Percentiles rank a stretch among this genome's conserved stretches.
Evolutionary conservation across 2,329 filamentous ascomycete species (phyloP).

Genomic region (Colletotrichum ledebouriae): DNA sequence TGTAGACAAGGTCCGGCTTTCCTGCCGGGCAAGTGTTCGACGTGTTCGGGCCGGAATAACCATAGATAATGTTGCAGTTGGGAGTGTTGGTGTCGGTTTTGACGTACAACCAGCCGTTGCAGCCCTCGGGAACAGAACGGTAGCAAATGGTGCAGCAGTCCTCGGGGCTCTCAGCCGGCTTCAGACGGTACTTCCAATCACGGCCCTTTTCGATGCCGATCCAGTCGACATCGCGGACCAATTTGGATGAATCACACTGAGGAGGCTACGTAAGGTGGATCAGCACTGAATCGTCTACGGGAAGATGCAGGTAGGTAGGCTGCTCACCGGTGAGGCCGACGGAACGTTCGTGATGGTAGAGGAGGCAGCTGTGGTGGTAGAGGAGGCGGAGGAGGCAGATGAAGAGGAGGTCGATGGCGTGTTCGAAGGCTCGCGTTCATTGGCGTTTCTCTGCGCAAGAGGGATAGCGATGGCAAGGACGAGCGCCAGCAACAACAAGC

Average conservation of each 20-base stretch:
- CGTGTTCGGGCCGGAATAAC: slow-evolving; percentile 34
- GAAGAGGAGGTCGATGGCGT: not conserved
- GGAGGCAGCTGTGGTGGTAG: not conserved
- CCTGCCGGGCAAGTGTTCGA: slow-evolving; percentile 39
- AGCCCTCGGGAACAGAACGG: slow-evolving; percentile 30
- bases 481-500: too few relatives aligned
- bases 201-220: slow-evolving; percentile 34
- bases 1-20: slow-evolving; percentile 40
- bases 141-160: slow-evolving; percentile 42
- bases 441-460: too few relatives aligned
- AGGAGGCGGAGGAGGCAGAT: not conserved
- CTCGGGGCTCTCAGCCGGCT: slow-evolving; percentile 25
- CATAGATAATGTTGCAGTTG: slow-evolving; percentile 41
- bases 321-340: too few relatives aligned
- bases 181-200: slow-evolving; percentile 40
- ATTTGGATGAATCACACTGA: slow-evolving; percentile 32
- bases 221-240: slow-evolving; percentile 38
- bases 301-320: too few relatives aligned
- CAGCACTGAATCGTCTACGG: not conserved
- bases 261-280: slow-evolving; percentile 7
- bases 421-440: too few relatives aligned
- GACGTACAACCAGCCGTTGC: slow-evolving; percentile 44
- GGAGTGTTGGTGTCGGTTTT: slow-evolving; percentile 18
- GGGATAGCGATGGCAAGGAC: too few relatives aligned
- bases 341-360: not conserved